Evolutionary conservation across 2,329 filamentous ascomycete species (phyloP).

Genomic region (Penicillium expansum): DNA sequence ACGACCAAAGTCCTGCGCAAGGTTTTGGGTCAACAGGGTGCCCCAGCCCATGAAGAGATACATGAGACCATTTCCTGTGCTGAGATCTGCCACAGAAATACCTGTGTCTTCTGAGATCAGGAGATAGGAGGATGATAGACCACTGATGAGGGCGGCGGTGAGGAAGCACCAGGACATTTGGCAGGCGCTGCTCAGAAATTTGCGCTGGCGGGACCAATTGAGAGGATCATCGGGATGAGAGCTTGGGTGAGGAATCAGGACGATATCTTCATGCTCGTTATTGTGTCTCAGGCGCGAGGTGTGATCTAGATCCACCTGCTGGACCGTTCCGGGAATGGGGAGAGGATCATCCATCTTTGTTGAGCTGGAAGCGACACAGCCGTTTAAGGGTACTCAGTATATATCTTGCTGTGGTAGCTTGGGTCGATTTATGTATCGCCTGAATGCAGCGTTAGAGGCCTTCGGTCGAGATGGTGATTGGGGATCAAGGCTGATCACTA

Average conservation of each 20-base stretch:
- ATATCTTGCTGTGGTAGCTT: background rate
- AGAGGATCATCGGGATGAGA: constrained; percentile 18
- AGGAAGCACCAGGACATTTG: constrained; percentile 13
- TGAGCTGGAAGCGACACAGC: background rate
- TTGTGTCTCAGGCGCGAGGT: background rate
- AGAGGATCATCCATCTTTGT: background rate
- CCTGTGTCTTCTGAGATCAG: no score
- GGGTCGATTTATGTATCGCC: background rate
- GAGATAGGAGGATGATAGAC: constrained; percentile 6
- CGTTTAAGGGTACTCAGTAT: no score
- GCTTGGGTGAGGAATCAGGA: constrained; percentile 15
- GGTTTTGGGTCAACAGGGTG: no score
- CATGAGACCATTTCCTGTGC: no score
- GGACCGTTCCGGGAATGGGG: no score
- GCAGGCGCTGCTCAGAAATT: constrained; percentile 3
- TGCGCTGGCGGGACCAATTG: constrained; percentile 15
- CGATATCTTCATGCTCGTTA: constrained; percentile 7
- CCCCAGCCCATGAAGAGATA: no score
- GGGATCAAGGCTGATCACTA: no score
- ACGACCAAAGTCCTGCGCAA: no score
- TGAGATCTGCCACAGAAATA: no score
- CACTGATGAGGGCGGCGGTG: constrained; percentile 7
- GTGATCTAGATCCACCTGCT: background rate
- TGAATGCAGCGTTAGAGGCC: no score
- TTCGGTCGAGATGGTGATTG: no score